Base-by-base conservation (phyloP, 306 rosid genomes). In the Pterocarpus macrocarpus region DNA sequence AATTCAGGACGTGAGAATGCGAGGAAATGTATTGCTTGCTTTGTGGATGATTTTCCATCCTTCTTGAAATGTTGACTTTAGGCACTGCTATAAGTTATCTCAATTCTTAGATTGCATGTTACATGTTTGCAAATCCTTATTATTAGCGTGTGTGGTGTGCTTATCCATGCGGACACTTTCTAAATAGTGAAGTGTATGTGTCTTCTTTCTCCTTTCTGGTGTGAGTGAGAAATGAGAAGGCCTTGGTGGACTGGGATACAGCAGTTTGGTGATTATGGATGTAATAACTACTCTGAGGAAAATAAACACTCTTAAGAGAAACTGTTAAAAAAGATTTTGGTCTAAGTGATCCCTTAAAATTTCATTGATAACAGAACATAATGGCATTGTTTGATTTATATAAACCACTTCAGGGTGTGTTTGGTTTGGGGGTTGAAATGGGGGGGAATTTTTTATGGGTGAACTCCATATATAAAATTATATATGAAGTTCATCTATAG, bases 41-140 rank as follows among this genome's bases (percentile, higher is more conserved):
- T 39, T 62, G 50, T 75, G 41, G 62, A 67, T 67, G 68, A 53
- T 67, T 58, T 79, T 59, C 77, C 15, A 58, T 79, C 68, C 73
- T 39, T 38, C 44, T 67, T 11, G 15, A 79, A 66, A 44, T 44
- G 41, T 55, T 76, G 33, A 17, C 10, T 83, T 58, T 44, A 67
- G 49, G 44, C 55, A 35, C 62, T 55, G 35, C 68, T 76, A 61
- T 66, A 62, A 55, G 56, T 61, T 76, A 52, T 78, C 45, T 49
- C 41, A 44, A 80, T 53, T 50, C 38, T 41, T 71, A 64, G 36
- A 69, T 71, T 75, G 17, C 68, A 3, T 71, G 55, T 57, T 74
- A 36, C 69, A 30, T 57, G 50, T 75, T 30, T 57, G 75, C 33
- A 44, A 56, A 44, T 63, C 78, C 82, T 62, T 68, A 5, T 52